Evolutionary conservation across 208 protist species (phyloP), one percentile per base, ranked within the genome.

Genomic region (Acanthamoeba triangularis): DNA sequence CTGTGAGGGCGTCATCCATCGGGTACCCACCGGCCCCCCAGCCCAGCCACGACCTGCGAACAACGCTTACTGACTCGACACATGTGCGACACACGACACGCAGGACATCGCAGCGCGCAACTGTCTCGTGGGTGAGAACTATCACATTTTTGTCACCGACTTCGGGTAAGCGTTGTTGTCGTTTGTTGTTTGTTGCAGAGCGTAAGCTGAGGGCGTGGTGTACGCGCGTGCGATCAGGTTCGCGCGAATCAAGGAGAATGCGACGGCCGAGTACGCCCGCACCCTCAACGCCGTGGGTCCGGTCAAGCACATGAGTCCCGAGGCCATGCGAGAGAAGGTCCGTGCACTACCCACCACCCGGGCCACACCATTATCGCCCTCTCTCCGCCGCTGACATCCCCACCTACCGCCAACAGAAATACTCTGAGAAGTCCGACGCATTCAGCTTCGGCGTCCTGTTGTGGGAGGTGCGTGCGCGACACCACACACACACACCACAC

Each of bases 281-380:
- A 87, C 78, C 2, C 25, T 87, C 10, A 87, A 87, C 49, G 78
- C 78, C 41, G 78, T 87, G 2, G 78, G 78, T 6, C 78, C 78
- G 30, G 78, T 87, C n/a, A 87, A 87, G 78, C 78, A 87, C 78
- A 87, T 87, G 78, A 87, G 78, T n/a, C 78, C 78, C 3, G 78
- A 87, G 49, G 78, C 78, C 78, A 87, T 87, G 78, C 78, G 78
- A 8, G 78, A 87, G n/a, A 87, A 87, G 78, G 56, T 61, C n/a
- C n/a, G n/a, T n/a, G n/a, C n/a, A n/a, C n/a, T n/a, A n/a, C n/a
- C n/a, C n/a, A n/a, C n/a, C n/a, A n/a, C n/a, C n/a, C n/a, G n/a
- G n/a, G n/a, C n/a, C n/a, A n/a, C n/a, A n/a, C n/a, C n/a, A n/a
- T n/a, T n/a, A n/a, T n/a, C n/a, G n/a, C n/a, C n/a, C n/a, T n/a